Conservation (phyloP, 106 monocot genomes). For the Allium fistulosum region DNA sequence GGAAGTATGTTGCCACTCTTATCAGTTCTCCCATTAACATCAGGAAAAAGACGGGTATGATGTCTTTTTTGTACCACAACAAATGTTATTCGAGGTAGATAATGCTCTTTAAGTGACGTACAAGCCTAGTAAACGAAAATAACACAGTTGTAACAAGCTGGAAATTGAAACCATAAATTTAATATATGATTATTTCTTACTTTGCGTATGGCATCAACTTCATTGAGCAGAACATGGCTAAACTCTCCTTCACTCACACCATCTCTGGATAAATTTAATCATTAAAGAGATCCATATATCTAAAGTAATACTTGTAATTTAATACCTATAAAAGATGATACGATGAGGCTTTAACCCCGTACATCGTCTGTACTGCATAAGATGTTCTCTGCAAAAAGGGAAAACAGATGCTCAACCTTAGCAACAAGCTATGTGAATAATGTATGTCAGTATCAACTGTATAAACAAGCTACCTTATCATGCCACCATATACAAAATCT, state of each 20-base stretch:
- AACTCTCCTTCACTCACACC: conserved; percentile 85
- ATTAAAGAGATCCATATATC: background rate
- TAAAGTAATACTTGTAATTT: background rate
- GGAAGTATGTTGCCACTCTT: conserved; percentile 64
- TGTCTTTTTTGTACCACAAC: conserved; percentile 86
- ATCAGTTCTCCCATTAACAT: conserved; percentile 24
- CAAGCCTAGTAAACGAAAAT: conserved; percentile 38
- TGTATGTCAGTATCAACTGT: background rate
- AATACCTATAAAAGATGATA: conserved; percentile 81
- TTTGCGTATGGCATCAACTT: conserved; percentile 73
- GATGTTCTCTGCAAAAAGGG: conserved; percentile 40
- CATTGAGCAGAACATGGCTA: conserved; percentile 48
- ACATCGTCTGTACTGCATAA: conserved; percentile 28
- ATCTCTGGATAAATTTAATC: conserved; percentile 26
- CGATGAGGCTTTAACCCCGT: conserved; percentile 33
- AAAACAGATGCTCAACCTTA: background rate
- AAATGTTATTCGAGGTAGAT: conserved; percentile 71
- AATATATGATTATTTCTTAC: conserved; percentile 9
- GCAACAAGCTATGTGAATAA: background rate
- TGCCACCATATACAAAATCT: conserved; percentile 14
- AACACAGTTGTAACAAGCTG: background rate
- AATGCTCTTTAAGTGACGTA: conserved; percentile 39
- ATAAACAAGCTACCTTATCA: conserved; percentile 35
- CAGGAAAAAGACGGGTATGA: conserved; percentile 78
- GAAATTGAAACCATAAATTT: background rate